Percentiles rank a stretch among this genome's conserved stretches.
These are phyloP conservation scores for Phytophthora foliorum DNA, from an alignment of 352 stramenopile genomes.

Conservation along the genomic window DNA sequence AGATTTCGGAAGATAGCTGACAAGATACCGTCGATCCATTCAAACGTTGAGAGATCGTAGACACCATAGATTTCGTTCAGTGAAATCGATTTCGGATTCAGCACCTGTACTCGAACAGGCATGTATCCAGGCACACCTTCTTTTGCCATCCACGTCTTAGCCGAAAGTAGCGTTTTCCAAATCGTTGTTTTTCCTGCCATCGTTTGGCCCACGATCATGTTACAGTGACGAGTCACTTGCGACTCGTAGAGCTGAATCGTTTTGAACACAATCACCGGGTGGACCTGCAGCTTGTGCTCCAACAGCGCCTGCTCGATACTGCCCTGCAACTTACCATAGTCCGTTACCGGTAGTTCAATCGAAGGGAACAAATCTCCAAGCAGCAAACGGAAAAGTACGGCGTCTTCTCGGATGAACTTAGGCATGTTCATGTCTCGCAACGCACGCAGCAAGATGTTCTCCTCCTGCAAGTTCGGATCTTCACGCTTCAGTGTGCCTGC, in stretches of 20 bases:
- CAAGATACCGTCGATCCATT: conserved; percentile 90
- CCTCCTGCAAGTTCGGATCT: conserved; percentile 96
- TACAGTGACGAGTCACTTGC: conserved; percentile 95
- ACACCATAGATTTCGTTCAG: conserved; percentile 93
- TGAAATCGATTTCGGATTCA: conserved; percentile 93
- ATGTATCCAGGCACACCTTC: conserved; percentile 78
- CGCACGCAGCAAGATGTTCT: conserved; percentile 96
- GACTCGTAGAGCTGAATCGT: conserved; percentile 97
- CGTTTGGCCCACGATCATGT: conserved; percentile 95
- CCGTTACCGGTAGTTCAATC: conserved; percentile 88
- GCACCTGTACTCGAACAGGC: conserved; percentile 86
- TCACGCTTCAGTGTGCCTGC: conserved; percentile 93
- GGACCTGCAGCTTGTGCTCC: conserved; percentile 89
- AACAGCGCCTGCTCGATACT: conserved; percentile 90
- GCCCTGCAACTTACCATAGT: conserved; percentile 93
- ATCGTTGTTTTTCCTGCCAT: conserved; percentile 92
- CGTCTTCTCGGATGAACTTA: conserved; percentile 95
- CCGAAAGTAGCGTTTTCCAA: conserved; percentile 81
- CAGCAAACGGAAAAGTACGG: conserved; percentile 92
- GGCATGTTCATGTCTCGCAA: conserved; percentile 96
- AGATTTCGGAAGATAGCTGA: conserved; percentile 86
- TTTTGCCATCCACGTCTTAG: conserved; percentile 83
- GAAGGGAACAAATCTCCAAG: conserved; percentile 92
- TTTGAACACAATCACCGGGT: conserved; percentile 94
- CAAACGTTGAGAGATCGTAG: conserved; percentile 88